A percentile compares a stretch with the other conserved stretches of the same genome.
phyloP scores from a whole-genome alignment of 176 grass and related monocot species.

The Aegilops sharonensis region DNA sequence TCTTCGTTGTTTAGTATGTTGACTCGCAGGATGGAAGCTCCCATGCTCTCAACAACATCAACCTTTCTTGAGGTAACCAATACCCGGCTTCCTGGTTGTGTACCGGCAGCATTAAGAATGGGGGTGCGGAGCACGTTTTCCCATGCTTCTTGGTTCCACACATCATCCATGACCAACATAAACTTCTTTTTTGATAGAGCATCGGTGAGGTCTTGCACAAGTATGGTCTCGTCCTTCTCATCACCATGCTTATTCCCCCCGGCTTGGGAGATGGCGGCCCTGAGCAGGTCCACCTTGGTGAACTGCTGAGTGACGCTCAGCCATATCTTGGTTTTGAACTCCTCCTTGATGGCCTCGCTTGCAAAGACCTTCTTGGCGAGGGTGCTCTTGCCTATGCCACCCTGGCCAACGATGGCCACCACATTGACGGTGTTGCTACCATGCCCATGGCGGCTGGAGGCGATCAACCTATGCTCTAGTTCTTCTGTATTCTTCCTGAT shows the following conservation, averaged over 20 bases:
- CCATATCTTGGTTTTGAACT: too few species aligned
- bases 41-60: not conserved
- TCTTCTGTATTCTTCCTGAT: too few species aligned
- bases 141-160: not conserved
- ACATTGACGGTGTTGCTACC: too few species aligned
- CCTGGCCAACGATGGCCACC: not conserved
- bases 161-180: not conserved
- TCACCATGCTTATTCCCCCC: not conserved
- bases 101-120: not conserved
- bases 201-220: not conserved
- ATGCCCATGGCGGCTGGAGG: fast-evolving
- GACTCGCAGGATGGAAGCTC: not conserved
- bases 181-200: too few species aligned
- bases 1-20: not conserved
- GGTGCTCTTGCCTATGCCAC: not conserved
- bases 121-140: not conserved
- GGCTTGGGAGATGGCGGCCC: not conserved
- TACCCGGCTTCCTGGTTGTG: not conserved
- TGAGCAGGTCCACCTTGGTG: not conserved
- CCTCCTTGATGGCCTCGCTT: not conserved
- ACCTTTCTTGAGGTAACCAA: not conserved
- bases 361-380: not conserved
- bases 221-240: not conserved
- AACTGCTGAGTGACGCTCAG: not conserved
- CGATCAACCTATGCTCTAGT: fast-evolving